Conservation (phyloP, 768 basidiomycete genomes). For the Boletus subcaerulescens region DNA sequence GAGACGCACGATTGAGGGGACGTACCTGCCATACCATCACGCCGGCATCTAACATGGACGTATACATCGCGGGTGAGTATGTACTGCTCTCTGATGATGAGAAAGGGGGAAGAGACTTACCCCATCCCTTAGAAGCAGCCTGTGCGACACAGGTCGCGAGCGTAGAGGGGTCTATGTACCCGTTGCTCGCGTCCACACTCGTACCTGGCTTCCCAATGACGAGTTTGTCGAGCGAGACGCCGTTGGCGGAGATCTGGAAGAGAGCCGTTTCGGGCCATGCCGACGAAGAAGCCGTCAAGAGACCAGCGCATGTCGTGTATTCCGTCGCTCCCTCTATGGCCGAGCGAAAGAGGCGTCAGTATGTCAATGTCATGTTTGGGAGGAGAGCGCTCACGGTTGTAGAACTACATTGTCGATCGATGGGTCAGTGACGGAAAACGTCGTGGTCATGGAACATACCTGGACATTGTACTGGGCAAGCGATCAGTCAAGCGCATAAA, state of each 20-base stretch:
- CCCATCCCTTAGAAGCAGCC: conserved; percentile 66
- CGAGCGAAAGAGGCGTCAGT: not conserved
- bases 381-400: conserved; percentile 24
- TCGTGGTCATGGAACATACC: conserved; percentile 17
- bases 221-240: conserved; percentile 47
- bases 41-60: conserved; percentile 30
- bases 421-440: not conserved
- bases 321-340: conserved; percentile 55
- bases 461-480: conserved; percentile 36
- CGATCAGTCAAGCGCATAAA: not conserved
- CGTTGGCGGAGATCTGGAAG: conserved; percentile 50
- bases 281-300: conserved; percentile 56
- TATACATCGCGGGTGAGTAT: not conserved
- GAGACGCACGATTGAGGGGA: not conserved
- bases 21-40: conserved; percentile 45
- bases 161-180: conserved; percentile 56
- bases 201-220: conserved; percentile 56
- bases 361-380: not conserved
- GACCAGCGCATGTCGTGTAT: conserved; percentile 60
- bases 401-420: conserved; percentile 18
- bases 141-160: conserved; percentile 58
- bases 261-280: conserved; percentile 60
- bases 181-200: conserved; percentile 40
- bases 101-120: conserved; percentile 36
- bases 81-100: not conserved